Percentiles rank a stretch among this genome's conserved stretches.
phyloP scores from a whole-genome alignment of 176 grass and related monocot genomes.

The barley (Hordeum vulgare) region DNA sequence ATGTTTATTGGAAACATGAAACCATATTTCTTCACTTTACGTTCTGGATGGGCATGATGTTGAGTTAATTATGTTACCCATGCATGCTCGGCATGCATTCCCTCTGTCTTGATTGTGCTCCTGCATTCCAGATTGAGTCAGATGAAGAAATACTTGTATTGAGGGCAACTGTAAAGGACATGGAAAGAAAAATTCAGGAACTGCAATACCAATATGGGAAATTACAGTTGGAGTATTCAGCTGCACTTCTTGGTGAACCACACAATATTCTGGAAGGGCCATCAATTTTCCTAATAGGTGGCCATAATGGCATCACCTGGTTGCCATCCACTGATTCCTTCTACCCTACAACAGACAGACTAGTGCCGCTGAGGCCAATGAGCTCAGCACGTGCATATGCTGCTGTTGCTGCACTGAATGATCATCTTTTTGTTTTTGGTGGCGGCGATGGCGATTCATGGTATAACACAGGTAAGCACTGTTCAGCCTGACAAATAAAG shows the following conservation, averaged over 20 bases:
- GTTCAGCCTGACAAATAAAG: neutral
- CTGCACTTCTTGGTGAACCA: slow-evolving; percentile 9
- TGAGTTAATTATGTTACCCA: slow-evolving; percentile 3
- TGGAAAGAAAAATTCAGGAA: slow-evolving; percentile 43
- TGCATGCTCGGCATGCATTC: neutral
- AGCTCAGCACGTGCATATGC: slow-evolving; percentile 51
- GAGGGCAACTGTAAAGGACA: slow-evolving; percentile 40
- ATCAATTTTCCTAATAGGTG: slow-evolving; percentile 63
- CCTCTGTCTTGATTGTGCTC: slow-evolving; percentile 18
- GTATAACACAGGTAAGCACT: slow-evolving; percentile 34
- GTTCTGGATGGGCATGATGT: neutral
- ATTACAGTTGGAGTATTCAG: slow-evolving; percentile 40
- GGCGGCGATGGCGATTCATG: slow-evolving; percentile 58
- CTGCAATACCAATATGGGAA: slow-evolving; percentile 47
- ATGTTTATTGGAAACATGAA: neutral
- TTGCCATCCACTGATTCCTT: slow-evolving; percentile 59
- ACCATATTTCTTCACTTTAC: neutral
- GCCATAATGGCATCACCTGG: slow-evolving; percentile 53
- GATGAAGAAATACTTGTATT: slow-evolving; percentile 62
- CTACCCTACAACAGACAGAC: slow-evolving; percentile 45
- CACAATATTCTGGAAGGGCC: slow-evolving; percentile 7
- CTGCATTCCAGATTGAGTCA: slow-evolving; percentile 46
- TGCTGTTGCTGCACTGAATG: slow-evolving; percentile 46
- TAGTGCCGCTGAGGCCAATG: slow-evolving; percentile 60
- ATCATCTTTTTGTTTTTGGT: slow-evolving; percentile 57